phyloP scores from a whole-genome alignment of 2,329 filamentous ascomycete species.

The Paramyrothecium sp. region DNA sequence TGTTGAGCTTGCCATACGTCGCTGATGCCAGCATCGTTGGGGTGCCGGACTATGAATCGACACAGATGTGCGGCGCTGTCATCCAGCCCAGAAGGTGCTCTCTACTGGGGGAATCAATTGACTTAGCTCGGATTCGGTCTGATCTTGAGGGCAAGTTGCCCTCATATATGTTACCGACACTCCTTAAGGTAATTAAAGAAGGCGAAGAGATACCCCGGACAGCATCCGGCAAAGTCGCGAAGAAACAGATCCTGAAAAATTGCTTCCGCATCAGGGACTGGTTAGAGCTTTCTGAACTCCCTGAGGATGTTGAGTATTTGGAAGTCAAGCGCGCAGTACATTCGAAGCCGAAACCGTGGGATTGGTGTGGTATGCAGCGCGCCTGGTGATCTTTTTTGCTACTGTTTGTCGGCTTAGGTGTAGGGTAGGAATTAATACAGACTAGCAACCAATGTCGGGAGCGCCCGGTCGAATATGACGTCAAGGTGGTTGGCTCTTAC shows the following conservation, averaged over 20 bases:
- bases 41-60: constrained; percentile 15
- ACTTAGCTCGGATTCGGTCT: constrained; percentile 7
- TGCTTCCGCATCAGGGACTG: no score
- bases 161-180: constrained; percentile 11
- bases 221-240: neutral
- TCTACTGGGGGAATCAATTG: neutral
- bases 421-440: no score
- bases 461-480: no score
- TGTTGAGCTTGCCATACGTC: constrained; percentile 15
- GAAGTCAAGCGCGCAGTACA: no score
- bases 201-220: neutral
- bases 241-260: neutral
- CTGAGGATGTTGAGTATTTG: no score
- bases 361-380: no score
- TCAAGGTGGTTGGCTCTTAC: no score
- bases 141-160: constrained; percentile 11
- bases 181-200: constrained; percentile 10
- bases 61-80: constrained; percentile 15
- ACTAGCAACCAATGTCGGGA: no score
- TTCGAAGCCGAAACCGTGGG: no score
- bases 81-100: constrained; percentile 8
- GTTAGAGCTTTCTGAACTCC: no score
- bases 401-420: no score
- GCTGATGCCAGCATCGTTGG: constrained; percentile 15
- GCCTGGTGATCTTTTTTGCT: no score